Evolutionary conservation across 768 basidiomycete species (phyloP).

Genomic region (Lactarius deliciosus): DNA sequence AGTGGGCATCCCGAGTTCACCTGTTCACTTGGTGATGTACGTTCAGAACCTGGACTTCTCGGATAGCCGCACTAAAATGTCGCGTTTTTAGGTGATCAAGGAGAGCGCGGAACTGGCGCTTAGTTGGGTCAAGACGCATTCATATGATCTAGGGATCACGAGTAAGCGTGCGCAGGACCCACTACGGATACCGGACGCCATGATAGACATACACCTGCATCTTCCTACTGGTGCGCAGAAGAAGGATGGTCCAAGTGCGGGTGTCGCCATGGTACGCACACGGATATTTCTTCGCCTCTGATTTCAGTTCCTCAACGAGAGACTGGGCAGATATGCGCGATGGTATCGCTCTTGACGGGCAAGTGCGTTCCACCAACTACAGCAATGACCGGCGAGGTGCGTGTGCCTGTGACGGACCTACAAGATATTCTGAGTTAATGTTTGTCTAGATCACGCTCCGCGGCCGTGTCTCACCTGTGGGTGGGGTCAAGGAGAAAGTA

Average conservation of each 20-base stretch:
- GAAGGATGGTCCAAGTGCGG: slow-evolving; percentile 93
- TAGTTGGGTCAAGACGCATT: slow-evolving; percentile 89
- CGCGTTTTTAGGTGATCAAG: slow-evolving; percentile 64
- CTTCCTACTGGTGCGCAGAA: slow-evolving; percentile 87
- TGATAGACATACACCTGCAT: slow-evolving; percentile 85
- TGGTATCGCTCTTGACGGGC: slow-evolving; percentile 81
- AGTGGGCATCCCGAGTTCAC: slow-evolving; percentile 72
- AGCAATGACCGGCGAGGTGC: slow-evolving; percentile 92
- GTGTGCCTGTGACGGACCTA: not conserved
- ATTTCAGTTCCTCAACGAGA: slow-evolving; percentile 2
- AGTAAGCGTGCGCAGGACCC: slow-evolving; percentile 68
- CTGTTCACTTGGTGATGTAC: slow-evolving; percentile 77
- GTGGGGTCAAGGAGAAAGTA: slow-evolving; percentile 91
- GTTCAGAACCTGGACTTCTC: slow-evolving; percentile 25
- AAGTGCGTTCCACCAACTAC: slow-evolving; percentile 67
- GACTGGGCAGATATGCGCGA: slow-evolving; percentile 63
- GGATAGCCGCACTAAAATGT: not conserved
- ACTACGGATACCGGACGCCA: slow-evolving; percentile 60
- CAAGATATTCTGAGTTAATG: no score
- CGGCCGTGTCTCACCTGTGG: slow-evolving; percentile 79
- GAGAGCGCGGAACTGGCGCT: slow-evolving; percentile 89
- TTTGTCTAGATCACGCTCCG: slow-evolving; percentile 68
- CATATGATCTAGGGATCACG: slow-evolving; percentile 78
- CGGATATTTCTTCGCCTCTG: not conserved
- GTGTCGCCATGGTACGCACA: slow-evolving; percentile 73